Conservation (phyloP, 371 early-diverging fungal genomes). For the Lichtheimia ramosa region DNA sequence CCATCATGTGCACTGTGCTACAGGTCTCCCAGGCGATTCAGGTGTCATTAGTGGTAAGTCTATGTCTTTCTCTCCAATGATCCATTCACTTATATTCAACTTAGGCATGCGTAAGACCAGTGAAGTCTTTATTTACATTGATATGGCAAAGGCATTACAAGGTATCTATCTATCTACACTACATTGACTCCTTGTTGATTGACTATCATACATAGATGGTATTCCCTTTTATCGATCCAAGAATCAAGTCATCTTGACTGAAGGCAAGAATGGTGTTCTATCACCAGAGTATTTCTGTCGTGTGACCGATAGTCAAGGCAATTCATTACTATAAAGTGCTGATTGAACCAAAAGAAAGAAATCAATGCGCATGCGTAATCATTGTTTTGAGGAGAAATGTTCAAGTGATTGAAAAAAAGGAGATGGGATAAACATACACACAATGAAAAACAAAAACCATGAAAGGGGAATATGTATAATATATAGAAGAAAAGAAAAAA, state of each 20-base stretch:
- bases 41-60: slow-evolving; percentile 64
- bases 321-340: not conserved
- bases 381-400: not conserved
- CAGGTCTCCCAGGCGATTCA: slow-evolving; percentile 65
- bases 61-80: not conserved
- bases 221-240: slow-evolving; percentile 72
- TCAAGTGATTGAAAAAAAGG: not conserved
- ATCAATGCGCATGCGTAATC: not conserved
- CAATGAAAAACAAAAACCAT: not conserved
- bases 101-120: slow-evolving; percentile 65
- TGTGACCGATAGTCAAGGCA: slow-evolving; percentile 41
- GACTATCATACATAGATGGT: slow-evolving; percentile 61
- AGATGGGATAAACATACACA: not conserved
- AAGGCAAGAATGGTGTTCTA: slow-evolving; percentile 67
- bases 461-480: not conserved
- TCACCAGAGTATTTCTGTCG: slow-evolving; percentile 62
- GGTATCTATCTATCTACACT: slow-evolving; percentile 30
- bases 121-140: slow-evolving; percentile 75
- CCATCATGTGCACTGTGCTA: slow-evolving; percentile 88
- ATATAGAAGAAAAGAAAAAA: not conserved
- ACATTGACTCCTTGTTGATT: too few species aligned
- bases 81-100: not conserved
- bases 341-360: not conserved
- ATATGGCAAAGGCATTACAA: slow-evolving; percentile 63
- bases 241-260: slow-evolving; percentile 80